phyloP scores from a whole-genome alignment of 495 filamentous ascomycete species.

The Xylaria telfairii region DNA sequence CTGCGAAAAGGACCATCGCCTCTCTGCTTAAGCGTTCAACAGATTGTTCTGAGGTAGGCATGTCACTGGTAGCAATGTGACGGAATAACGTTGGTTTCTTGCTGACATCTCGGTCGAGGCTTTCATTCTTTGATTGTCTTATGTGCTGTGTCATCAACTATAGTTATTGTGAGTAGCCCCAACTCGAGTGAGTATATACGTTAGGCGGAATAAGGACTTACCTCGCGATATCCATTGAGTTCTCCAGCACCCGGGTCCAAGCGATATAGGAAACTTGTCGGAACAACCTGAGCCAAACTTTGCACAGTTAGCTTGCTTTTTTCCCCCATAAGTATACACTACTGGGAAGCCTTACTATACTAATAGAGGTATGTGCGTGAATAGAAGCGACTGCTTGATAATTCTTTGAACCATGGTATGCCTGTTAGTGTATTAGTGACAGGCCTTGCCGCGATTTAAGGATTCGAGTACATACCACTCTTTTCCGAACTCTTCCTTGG shows the following conservation, averaged over 20 bases:
- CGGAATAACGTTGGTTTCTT: slow-evolving; percentile 32
- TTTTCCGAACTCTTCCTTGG: background rate
- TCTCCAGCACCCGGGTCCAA: background rate
- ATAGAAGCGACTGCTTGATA: background rate
- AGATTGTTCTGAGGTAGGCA: slow-evolving; percentile 37
- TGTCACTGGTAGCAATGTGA: slow-evolving; percentile 34
- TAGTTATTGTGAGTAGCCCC: background rate
- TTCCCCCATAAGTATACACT: background rate
- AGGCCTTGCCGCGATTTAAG: background rate
- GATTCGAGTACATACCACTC: background rate
- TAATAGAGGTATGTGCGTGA: background rate
- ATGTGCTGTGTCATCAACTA: slow-evolving; percentile 1
- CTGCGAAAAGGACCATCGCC: slow-evolving; percentile 33
- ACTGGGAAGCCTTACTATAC: background rate
- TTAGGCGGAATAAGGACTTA: background rate
- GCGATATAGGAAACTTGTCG: background rate
- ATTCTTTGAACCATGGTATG: background rate
- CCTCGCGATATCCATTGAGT: background rate
- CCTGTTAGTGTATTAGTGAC: background rate
- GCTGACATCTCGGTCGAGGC: background rate
- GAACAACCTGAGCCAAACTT: background rate
- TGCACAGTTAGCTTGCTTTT: background rate
- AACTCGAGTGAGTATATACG: background rate
- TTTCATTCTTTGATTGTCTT: background rate
- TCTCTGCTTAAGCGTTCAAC: slow-evolving; percentile 34